Percentiles rank a stretch among this genome's conserved stretches.
phyloP scores from a whole-genome alignment of 1,284 basidiomycete species.

The Afroboletus lepidellus region DNA sequence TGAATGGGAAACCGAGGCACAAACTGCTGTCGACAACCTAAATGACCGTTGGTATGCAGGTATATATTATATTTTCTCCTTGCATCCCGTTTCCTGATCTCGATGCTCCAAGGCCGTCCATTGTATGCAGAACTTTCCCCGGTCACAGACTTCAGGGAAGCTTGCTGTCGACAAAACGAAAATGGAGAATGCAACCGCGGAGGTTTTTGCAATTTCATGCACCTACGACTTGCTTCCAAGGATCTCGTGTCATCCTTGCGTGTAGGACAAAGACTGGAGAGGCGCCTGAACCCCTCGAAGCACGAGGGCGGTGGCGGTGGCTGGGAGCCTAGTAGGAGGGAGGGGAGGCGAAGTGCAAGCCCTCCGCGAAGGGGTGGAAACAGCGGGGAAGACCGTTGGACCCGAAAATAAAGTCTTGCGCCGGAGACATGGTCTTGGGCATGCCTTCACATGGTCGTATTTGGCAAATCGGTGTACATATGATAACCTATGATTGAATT shows the following conservation, averaged over 20 bases:
- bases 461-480: background rate
- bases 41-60: conserved; percentile 99
- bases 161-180: conserved; percentile 97
- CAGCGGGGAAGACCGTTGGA: conserved; percentile 76
- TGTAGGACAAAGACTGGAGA: conserved; percentile 81
- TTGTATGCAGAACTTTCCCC: conserved; percentile 98
- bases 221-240: conserved; percentile 84
- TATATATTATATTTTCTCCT: conserved; percentile 37
- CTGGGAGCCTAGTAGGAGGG: conserved; percentile 74
- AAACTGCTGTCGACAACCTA: conserved; percentile 87
- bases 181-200: conserved; percentile 95
- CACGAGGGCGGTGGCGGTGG: conserved; percentile 65
- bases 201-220: conserved; percentile 99
- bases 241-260: conserved; percentile 77
- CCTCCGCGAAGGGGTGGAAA: conserved; percentile 58
- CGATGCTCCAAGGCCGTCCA: conserved; percentile 66
- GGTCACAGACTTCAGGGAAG: conserved; percentile 98
- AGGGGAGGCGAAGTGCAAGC: conserved; percentile 70
- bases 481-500: background rate
- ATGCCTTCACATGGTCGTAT: background rate
- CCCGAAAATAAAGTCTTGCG: conserved; percentile 50
- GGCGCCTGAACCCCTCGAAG: conserved; percentile 69
- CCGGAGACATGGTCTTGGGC: background rate
- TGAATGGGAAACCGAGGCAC: conserved; percentile 98
- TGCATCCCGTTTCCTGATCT: conserved; percentile 6